Evolutionary conservation across 495 filamentous ascomycete genomes (phyloP).

Genomic region (Penicillium parvum): DNA sequence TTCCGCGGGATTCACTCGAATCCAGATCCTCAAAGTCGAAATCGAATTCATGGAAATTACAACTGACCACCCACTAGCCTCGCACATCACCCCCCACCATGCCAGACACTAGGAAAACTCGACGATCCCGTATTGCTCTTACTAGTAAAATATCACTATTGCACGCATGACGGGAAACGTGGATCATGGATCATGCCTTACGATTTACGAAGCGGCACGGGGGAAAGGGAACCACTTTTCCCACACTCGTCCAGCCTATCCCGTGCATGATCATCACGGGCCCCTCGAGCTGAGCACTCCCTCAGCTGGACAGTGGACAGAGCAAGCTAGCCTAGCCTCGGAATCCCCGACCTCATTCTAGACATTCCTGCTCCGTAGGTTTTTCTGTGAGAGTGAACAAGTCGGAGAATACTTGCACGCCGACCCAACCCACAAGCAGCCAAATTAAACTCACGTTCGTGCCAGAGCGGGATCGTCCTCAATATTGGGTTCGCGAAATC

Average conservation of each 20-base stretch:
- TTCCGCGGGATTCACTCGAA: too few species aligned
- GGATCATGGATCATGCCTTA: too few species aligned
- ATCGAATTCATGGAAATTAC: background rate
- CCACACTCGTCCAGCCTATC: constrained; percentile 4
- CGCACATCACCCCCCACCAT: constrained; percentile 6
- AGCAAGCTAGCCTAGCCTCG: background rate
- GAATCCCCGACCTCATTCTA: background rate
- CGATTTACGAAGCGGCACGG: constrained; percentile 12
- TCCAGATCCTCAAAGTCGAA: too few species aligned
- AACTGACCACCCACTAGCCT: too few species aligned
- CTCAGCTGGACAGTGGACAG: background rate
- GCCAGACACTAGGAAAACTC: too few species aligned
- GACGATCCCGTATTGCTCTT: constrained; percentile 15
- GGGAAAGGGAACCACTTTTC: constrained; percentile 6
- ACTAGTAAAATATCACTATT: too few species aligned
- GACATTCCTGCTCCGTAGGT: background rate
- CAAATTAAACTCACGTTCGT: background rate
- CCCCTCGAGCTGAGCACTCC: constrained; percentile 1
- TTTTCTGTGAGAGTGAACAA: background rate
- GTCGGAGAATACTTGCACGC: constrained; percentile 13
- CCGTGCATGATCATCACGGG: background rate
- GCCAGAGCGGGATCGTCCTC: constrained; percentile 10
- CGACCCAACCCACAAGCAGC: background rate
- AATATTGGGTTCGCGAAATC: constrained; percentile 13
- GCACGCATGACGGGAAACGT: constrained; percentile 24